Conservation (phyloP, 495 filamentous ascomycete genomes). For the Penicillium crystallinum region DNA sequence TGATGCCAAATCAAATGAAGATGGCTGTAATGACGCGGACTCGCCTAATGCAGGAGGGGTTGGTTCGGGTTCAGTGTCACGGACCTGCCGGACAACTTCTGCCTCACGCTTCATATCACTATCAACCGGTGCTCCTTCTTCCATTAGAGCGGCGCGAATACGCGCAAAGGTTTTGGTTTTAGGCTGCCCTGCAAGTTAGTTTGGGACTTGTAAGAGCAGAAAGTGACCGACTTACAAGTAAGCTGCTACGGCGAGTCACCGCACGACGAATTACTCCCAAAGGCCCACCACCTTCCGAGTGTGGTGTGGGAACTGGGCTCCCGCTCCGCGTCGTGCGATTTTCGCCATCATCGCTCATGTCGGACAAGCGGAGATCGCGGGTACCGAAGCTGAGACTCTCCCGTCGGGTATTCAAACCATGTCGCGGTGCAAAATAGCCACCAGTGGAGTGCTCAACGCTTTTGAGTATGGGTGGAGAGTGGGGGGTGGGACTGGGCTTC, state of each 20-base stretch:
- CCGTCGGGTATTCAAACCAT: conserved; percentile 54
- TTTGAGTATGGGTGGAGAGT: conserved; percentile 59
- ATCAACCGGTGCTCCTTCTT: conserved; percentile 83
- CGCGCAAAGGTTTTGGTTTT: conserved; percentile 94
- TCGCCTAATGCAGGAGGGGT: conserved; percentile 34
- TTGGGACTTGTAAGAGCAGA: neutral
- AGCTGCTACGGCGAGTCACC: conserved; percentile 81
- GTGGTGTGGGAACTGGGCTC: conserved; percentile 35
- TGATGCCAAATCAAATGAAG: conserved; percentile 40
- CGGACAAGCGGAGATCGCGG: conserved; percentile 79
- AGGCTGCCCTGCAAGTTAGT: conserved; percentile 47
- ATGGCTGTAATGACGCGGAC: conserved; percentile 41
- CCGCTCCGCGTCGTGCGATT: conserved; percentile 43
- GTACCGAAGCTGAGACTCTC: conserved; percentile 86
- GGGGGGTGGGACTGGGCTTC: conserved; percentile 59
- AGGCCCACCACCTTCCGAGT: conserved; percentile 35
- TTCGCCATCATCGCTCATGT: conserved; percentile 75
- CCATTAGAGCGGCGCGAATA: conserved; percentile 80
- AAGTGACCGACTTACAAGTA: conserved; percentile 57
- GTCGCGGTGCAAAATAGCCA: conserved; percentile 42
- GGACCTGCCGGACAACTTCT: conserved; percentile 89
- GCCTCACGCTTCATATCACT: conserved; percentile 87
- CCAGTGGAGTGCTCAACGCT: conserved; percentile 51
- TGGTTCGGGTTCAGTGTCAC: conserved; percentile 58
- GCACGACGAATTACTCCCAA: conserved; percentile 53